Evolutionary conservation across 1,284 basidiomycete species (phyloP).

Genomic region (Cryptococcus sp.): DNA sequence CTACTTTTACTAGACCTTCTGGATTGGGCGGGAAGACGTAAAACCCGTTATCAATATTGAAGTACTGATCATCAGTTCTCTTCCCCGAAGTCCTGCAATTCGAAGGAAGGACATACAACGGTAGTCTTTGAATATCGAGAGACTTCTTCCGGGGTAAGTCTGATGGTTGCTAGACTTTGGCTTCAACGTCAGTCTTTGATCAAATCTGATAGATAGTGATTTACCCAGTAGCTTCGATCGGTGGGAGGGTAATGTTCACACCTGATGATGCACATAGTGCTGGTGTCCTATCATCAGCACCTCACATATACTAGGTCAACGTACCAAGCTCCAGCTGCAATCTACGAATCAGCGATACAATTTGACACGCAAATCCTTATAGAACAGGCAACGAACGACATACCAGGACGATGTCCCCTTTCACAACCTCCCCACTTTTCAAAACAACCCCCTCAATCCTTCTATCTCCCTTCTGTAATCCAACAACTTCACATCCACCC

Average conservation of each 20-base stretch:
- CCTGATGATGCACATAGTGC: constrained; percentile 63
- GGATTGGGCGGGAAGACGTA: constrained; percentile 52
- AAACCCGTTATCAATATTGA: constrained; percentile 46
- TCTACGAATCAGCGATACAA: constrained; percentile 4
- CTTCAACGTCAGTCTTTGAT: constrained; percentile 36
- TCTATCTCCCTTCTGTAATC: constrained; percentile 37
- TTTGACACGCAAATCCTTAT: not conserved
- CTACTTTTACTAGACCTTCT: constrained; percentile 49
- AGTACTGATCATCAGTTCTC: constrained; percentile 19
- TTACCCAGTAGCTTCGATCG: constrained; percentile 38
- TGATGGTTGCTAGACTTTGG: constrained; percentile 70
- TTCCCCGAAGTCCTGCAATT: not conserved
- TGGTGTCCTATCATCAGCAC: constrained; percentile 61
- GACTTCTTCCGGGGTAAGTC: constrained; percentile 66
- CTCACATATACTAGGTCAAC: constrained; percentile 3
- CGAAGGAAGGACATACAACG: constrained; percentile 52
- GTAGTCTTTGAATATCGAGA: constrained; percentile 60
- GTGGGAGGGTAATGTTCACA: constrained; percentile 28
- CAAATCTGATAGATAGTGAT: not conserved
- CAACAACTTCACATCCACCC: constrained; percentile 58
- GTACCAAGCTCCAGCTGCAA: constrained; percentile 45
- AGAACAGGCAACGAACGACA: constrained; percentile 6
- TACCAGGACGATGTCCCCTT: constrained; percentile 40
- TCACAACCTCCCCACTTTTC: constrained; percentile 54
- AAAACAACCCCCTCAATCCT: constrained; percentile 62